Evolutionary conservation across 768 basidiomycete species (phyloP), one percentile per base, ranked within the genome.

Genomic region (Tubosaeta sp.): DNA sequence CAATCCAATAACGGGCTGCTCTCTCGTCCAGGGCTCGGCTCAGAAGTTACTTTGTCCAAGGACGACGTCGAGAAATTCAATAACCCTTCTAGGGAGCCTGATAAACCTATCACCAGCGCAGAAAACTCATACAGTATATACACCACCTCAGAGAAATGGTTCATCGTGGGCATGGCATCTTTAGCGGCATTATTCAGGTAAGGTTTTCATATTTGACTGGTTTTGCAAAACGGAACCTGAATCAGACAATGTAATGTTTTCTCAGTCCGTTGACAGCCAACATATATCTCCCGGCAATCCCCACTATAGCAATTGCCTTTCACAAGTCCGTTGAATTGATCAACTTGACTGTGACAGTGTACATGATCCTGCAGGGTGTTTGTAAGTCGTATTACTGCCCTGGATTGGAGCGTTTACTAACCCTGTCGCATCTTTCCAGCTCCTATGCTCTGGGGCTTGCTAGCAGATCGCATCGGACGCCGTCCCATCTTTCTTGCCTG

Each of bases 251-350:
- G n/a, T n/a, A n/a, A n/a, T n/a, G n/a, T n/a, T 4, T 36, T 32
- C 21, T 42, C 35, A 86, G 84, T 59, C 86, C 86, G 0, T 69
- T 90, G 11, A 86, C 87, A 2, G 76, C 86, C 3, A 89, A 83
- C 50, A 85, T 90, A 50, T 91, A 90, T 62, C 80, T 89, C 43
- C 88, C 89, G 6, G 87, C 83, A 12, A 84, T 94, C 35, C 90
- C 90, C 1, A 74, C 78, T 0, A 69, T 93, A 21, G 75, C 83
- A 1, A 54, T 53, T 2, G 77, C 70, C 6, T 82, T 94, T 60
- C 63, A 83, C 58, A 80, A 81, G 49, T 80, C 83, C 0, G 76
- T 76, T 10, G 86, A 89, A 57, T 72, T 83, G 9, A 90, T 92
- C 36, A 91, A 90, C 62, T 64, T 93, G 36, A 88, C 89, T 8